Base-by-base conservation (phyloP, 139 green algal genomes). In the Closterium sp. region DNA sequence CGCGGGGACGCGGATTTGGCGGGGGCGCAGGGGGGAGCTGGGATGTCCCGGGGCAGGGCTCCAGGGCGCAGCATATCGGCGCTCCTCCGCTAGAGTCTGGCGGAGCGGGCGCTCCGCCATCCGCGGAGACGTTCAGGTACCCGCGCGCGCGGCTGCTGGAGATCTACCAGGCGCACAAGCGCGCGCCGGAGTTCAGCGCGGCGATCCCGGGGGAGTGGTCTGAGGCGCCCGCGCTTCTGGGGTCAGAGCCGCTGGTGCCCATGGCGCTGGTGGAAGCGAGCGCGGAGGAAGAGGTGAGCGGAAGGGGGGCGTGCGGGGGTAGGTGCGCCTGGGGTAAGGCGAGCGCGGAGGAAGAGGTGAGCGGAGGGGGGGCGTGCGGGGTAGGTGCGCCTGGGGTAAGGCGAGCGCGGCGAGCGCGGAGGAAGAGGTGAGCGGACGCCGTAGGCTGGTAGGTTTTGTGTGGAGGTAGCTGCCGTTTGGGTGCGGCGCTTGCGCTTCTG, bases 271-370 rank as follows among this genome's bases (percentile, higher is more conserved):
- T 93, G 38, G 27, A 89, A 42, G 89, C 89, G 38, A 30, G 62
- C 30, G 70, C 91, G 32, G 29, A 94, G 3, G 91, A 93, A 32
- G 88, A 93, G 91, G 91, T 93, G 87, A 90, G n/a, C 62, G 50
- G 45, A 7, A n/a, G n/a, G n/a, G n/a, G n/a, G n/a, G n/a, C n/a
- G n/a, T n/a, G n/a, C n/a, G n/a, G n/a, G n/a, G n/a, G n/a, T n/a
- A n/a, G n/a, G n/a, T n/a, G n/a, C n/a, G n/a, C n/a, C n/a, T n/a
- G n/a, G n/a, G n/a, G 42, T 5, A 62, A 62, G 42, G 7, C 5
- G 42, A 13, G 42, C 5, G 42, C 42, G 42, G 42, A 5, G 42
- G 42, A 62, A 62, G 42, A 62, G 42, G 42, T 62, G 42, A 62
- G 42, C 42, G 42, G 42, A 62, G 42, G 42, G 7, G 7, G 42